Conservation (phyloP, 176 grass and related monocot species). For the Carex parvula region DNA sequence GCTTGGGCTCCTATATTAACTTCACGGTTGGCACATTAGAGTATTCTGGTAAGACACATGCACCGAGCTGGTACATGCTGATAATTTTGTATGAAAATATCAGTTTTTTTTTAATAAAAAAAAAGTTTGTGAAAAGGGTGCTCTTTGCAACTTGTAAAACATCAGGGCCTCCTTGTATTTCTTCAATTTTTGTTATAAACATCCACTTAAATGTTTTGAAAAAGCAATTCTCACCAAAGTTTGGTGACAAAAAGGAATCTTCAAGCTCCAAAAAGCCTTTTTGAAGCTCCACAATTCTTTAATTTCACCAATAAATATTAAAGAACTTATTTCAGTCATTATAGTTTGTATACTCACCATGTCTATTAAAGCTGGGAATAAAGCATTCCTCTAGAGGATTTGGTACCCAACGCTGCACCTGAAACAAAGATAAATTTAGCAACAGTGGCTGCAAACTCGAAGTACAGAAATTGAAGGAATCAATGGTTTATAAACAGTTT, state of each 20-base stretch:
- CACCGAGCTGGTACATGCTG: conserved; percentile 18
- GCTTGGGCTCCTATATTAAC: neutral
- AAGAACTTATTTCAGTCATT: neutral
- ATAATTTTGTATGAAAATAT: conserved; percentile 26
- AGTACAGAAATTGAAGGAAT: no score
- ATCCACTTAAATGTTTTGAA: neutral
- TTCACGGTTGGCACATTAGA: conserved; percentile 49
- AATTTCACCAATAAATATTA: neutral
- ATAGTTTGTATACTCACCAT: neutral
- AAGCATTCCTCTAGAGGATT: neutral
- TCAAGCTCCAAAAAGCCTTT: neutral
- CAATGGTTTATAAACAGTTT: neutral
- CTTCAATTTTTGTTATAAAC: neutral
- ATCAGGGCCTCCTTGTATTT: neutral
- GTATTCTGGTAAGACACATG: neutral
- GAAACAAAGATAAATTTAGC: conserved; percentile 3
- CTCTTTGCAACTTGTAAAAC: neutral
- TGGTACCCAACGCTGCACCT: neutral
- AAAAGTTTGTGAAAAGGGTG: neutral
- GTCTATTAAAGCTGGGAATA: neutral
- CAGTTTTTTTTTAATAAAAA: neutral
- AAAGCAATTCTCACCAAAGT: neutral
- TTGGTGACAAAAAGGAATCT: neutral
- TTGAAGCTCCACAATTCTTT: neutral
- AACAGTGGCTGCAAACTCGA: neutral